Evolutionary conservation across 345 rosid genomes (phyloP).

Genomic region (Populus simonii): DNA sequence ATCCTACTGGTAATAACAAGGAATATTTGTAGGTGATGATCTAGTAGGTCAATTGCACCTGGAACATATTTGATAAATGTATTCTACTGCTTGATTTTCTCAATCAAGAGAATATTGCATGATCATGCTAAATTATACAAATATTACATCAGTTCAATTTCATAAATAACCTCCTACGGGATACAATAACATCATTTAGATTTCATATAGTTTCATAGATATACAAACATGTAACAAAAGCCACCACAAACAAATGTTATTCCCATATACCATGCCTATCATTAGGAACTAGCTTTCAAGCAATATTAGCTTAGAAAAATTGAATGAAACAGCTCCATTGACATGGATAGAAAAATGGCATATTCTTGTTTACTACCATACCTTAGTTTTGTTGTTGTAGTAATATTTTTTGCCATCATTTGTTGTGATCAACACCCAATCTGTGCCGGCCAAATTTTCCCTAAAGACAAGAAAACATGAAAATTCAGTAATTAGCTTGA

Average conservation of each 20-base stretch:
- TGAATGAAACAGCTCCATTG: not conserved
- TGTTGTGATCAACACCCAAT: slow-evolving; percentile 82
- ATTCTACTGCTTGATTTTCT: too few relatives aligned
- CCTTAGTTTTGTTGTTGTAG: slow-evolving; percentile 89
- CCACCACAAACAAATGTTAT: not conserved
- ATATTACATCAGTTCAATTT: too few relatives aligned
- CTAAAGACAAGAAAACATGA: slow-evolving; percentile 25
- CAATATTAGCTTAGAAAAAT: not conserved
- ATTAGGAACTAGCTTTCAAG: not conserved
- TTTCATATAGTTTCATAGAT: not conserved
- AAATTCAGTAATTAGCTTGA: not conserved
- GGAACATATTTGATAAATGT: too few relatives aligned
- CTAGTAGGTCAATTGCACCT: too few relatives aligned
- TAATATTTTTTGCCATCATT: slow-evolving; percentile 90
- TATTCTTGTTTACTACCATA: slow-evolving; percentile 9
- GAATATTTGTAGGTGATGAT: too few relatives aligned
- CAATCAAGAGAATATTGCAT: too few relatives aligned
- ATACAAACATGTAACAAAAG: not conserved
- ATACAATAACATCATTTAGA: too few relatives aligned
- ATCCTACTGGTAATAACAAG: too few relatives aligned
- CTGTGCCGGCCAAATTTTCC: slow-evolving; percentile 80
- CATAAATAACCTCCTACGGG: too few relatives aligned
- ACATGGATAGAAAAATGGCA: not conserved
- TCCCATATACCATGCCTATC: not conserved
- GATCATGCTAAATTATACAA: too few relatives aligned